Evolutionary conservation across 495 filamentous ascomycete species (phyloP), one percentile per base, ranked within the genome.

Genomic region (Trichocladium antarcticum): DNA sequence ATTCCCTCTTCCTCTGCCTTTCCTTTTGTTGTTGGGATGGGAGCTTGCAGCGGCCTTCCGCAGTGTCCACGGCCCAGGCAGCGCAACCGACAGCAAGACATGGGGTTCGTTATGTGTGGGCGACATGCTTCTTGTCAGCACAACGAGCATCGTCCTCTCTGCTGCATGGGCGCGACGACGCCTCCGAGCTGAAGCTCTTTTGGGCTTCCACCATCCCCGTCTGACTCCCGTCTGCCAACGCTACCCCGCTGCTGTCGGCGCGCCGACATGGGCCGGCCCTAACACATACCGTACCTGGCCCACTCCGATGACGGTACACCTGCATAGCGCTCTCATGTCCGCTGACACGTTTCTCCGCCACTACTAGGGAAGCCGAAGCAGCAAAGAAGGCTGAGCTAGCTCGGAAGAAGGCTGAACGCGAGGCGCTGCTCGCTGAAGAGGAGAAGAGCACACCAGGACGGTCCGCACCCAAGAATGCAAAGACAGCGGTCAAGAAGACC

Each of bases 381-480:
- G 77, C 79, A 39, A 96, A 95, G 70, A 88, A 87, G 59, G 83
- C 82, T 50, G 88, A 95, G 64, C 77, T 74, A 20, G 87, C 87
- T 1, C 79, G 81, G 41, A 94, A 90, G 66, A 94, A 93, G 63
- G 87, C 87, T 35, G 89, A 95, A 56, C 81, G 80, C 17, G 89
- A 89, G 15, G 85, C 89, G 7, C 68, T 85, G 16, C 73, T 89
- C n/a, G 80, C 76, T 42, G 89, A 82, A 56, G 92, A 98, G 65
- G 92, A 95, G 66, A 82, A 82, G 62, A 76, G 73, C 57, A 69
- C 77, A 31, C 73, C 73, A 42, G 72, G 73, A 16, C 81, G 89
- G 61, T 62, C 78, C 1, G 73, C 72, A 20, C 74, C 78, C 11
- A 79, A 76, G 61, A 76, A 76, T 28, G 39, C 68, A 19, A 78